phyloP scores from a whole-genome alignment of 2,329 filamentous ascomycete species.

The Xenoacremonium recifei region DNA sequence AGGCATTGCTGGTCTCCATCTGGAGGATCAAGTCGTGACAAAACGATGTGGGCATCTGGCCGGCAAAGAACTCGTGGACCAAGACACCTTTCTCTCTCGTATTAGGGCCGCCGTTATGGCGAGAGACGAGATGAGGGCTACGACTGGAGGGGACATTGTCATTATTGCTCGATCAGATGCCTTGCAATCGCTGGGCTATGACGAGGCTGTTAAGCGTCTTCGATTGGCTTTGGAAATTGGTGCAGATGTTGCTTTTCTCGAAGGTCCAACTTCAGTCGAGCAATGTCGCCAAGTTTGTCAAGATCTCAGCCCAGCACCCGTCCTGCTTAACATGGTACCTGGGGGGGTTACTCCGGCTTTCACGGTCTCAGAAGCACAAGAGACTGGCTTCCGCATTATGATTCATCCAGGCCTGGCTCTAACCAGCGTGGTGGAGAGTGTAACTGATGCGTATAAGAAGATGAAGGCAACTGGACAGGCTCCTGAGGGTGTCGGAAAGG shows the following conservation, averaged over 20 bases:
- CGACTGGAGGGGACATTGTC: not conserved
- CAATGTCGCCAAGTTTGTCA: not conserved
- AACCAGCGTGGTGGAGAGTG: not conserved
- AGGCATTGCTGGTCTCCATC: not conserved
- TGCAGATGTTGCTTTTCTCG: not conserved
- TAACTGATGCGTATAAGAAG: not conserved
- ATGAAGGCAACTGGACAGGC: not conserved
- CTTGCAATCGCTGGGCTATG: not conserved
- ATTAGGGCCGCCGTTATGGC: not conserved
- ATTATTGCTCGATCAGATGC: not conserved
- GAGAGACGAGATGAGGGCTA: too few species aligned
- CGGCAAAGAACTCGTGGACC: not conserved
- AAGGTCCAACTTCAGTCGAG: not conserved
- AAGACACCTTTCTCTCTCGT: not conserved
- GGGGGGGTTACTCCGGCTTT: not conserved
- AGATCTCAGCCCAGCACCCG: not conserved
- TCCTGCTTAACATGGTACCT: not conserved
- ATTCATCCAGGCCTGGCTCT: not conserved
- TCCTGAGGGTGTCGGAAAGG: too few species aligned
- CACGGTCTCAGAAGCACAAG: not conserved
- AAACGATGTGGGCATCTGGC: not conserved
- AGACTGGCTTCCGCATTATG: not conserved
- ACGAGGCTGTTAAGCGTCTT: not conserved
- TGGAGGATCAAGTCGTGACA: not conserved
- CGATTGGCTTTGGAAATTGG: not conserved